Percentiles rank a stretch among this genome's conserved stretches.
Conservation (phyloP, 2,329 filamentous ascomycete species). For the Rosellinia necatrix region DNA sequence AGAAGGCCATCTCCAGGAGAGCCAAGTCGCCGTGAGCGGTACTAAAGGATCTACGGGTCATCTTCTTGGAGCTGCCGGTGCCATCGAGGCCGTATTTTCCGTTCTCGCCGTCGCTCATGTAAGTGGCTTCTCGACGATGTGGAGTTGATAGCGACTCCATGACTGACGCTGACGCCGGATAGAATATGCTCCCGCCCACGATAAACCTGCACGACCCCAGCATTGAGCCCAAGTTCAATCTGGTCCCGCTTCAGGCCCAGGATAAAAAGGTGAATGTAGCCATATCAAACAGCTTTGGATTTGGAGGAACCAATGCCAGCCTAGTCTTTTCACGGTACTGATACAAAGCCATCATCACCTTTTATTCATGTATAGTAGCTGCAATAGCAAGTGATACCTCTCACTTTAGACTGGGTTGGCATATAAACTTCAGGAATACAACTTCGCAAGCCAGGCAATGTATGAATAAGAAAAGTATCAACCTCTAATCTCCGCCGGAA, state of each 20-base stretch:
- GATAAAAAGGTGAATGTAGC: constrained; percentile 72
- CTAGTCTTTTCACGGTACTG: constrained; percentile 68
- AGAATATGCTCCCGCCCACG: constrained; percentile 84
- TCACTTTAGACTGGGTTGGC: no score
- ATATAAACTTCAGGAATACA: no score
- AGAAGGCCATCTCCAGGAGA: constrained; percentile 64
- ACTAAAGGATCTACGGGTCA: constrained; percentile 94
- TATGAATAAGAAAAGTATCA: no score
- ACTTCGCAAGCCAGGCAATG: background rate
- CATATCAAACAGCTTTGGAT: constrained; percentile 95
- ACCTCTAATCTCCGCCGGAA: no score
- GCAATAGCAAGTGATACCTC: background rate
- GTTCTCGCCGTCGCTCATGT: constrained; percentile 81
- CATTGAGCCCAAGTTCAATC: constrained; percentile 78
- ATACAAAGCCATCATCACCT: background rate
- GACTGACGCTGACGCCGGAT: constrained; percentile 15
- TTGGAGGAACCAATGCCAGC: constrained; percentile 93
- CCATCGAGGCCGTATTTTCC: constrained; percentile 86
- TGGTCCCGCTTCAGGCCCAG: constrained; percentile 76
- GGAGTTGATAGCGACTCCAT: background rate
- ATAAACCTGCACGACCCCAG: constrained; percentile 75
- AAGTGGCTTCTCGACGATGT: constrained; percentile 40
- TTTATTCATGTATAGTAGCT: constrained; percentile 3
- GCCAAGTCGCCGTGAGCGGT: constrained; percentile 81
- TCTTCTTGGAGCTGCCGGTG: constrained; percentile 87